Base-by-base conservation (phyloP, 768 basidiomycete genomes). In the Leccinum rimulosum region DNA sequence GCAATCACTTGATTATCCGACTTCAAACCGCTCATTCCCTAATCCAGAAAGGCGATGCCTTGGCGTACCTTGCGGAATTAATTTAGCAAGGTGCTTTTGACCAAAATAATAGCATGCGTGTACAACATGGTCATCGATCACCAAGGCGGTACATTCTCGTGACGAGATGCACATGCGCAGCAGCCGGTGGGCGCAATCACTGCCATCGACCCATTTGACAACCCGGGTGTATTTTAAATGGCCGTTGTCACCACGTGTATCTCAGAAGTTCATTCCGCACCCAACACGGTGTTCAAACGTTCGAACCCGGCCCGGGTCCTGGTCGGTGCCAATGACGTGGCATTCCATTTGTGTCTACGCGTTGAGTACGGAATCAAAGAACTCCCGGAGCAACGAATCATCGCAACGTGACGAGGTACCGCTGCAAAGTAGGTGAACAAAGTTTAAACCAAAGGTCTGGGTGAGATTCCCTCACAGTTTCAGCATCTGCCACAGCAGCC, bases 361-460 rank as follows among this genome's bases (percentile, higher is more conserved):
- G 12, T 49, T 50, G 25, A 28, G 45, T 15, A 30, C 10, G 19
- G 27, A 36, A 51, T 25, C 19, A 31, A 22, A 22, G 12, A n/a
- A 50, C 48, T 33, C 22, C 35, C 36, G 40, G 33, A 66, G 28
- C 28, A 48, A 22, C 30, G 22, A 35, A 53, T 72, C 76, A 81
- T 68, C 78, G 78, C 65, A 85, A 68, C 59, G 86, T 83, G 64
- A 83, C 79, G 64, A 89, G 80, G 66, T 88, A 85, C 75, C 82
- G 76, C 89, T 91, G 69, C 27, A 54, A 53, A 52, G 22, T 17
- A 52, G 33, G 56, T 68, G 54, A 62, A 48, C 30, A 19, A 25
- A 45, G 28, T 52, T 51, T 40, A 25, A 59, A 57, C 25, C 62
- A 49, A 64, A 38, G 45, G 50, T 43, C 30, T 54, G 7, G n/a